phyloP scores from a whole-genome alignment of 164 flowering plant species.

The Vitis rotundifolia region DNA sequence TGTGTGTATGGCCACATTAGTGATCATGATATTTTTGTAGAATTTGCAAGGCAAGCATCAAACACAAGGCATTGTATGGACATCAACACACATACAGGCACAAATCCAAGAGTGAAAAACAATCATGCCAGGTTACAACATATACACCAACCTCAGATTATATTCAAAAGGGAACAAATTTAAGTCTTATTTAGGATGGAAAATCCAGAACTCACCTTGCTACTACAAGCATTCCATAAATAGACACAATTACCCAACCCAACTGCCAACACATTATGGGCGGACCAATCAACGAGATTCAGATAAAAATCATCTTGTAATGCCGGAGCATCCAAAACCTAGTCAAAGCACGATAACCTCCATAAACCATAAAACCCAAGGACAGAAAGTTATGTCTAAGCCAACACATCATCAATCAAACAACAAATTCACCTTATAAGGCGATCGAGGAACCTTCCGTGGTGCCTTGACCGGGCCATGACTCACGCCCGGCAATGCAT shows the following conservation, averaged over 20 bases:
- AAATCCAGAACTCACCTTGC: constrained; percentile 59
- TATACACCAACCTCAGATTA: background rate
- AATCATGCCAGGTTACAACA: background rate
- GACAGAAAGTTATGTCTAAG: constrained; percentile 7
- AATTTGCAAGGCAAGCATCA: too few species aligned
- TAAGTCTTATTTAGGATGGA: background rate
- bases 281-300: constrained; percentile 97
- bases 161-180: background rate
- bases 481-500: constrained; percentile 51
- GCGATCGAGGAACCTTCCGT: constrained; percentile 82
- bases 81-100: too few species aligned
- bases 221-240: constrained; percentile 96
- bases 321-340: constrained; percentile 98
- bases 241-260: constrained; percentile 93
- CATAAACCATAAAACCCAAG: constrained; percentile 7
- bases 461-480: constrained; percentile 72
- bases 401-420: constrained; percentile 1
- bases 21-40: too few species aligned
- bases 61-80: too few species aligned
- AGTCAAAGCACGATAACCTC: constrained; percentile 1
- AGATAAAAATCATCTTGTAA: constrained; percentile 96
- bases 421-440: constrained; percentile 65
- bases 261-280: constrained; percentile 91
- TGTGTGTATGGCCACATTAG: background rate
- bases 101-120: too few species aligned